Percentiles rank a stretch among this genome's conserved stretches.
phyloP scores from a whole-genome alignment of 495 filamentous ascomycete genomes.

The Penicillium herquei region DNA sequence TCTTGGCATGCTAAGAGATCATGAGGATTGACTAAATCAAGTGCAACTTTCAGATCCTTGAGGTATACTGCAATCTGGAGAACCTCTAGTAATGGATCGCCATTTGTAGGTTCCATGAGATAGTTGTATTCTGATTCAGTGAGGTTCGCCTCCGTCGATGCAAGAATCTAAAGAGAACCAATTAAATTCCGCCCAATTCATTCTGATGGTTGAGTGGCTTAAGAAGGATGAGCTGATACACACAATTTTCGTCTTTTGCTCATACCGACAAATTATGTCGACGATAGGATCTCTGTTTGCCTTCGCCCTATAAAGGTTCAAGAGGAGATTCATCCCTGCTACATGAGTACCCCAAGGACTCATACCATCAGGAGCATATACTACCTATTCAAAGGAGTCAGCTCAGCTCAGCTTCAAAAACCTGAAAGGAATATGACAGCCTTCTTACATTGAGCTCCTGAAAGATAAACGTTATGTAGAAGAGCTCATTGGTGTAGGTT shows the following conservation, averaged over 20 bases:
- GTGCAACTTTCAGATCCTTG: neutral
- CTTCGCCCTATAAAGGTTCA: neutral
- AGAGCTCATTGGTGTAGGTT: neutral
- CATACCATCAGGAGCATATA: neutral
- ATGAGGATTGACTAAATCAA: neutral
- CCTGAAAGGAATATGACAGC: neutral
- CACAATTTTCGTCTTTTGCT: neutral
- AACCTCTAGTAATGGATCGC: neutral
- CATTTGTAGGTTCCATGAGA: neutral
- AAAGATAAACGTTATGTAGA: neutral
- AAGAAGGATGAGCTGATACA: neutral
- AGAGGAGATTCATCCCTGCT: neutral
- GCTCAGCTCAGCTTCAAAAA: neutral
- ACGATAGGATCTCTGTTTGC: neutral
- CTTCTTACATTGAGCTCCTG: neutral
- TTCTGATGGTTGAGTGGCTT: neutral
- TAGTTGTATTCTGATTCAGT: neutral
- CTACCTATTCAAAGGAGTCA: neutral
- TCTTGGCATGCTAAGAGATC: neutral
- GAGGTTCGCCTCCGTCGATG: neutral
- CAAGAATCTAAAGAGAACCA: neutral
- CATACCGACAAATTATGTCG: neutral
- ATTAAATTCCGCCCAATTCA: neutral
- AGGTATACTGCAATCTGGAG: neutral
- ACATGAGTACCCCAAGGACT: neutral